These are phyloP conservation scores for Rubroboletus pulcherrimus DNA, from an alignment of 768 basidiomycete species.

Conservation along the genomic window DNA sequence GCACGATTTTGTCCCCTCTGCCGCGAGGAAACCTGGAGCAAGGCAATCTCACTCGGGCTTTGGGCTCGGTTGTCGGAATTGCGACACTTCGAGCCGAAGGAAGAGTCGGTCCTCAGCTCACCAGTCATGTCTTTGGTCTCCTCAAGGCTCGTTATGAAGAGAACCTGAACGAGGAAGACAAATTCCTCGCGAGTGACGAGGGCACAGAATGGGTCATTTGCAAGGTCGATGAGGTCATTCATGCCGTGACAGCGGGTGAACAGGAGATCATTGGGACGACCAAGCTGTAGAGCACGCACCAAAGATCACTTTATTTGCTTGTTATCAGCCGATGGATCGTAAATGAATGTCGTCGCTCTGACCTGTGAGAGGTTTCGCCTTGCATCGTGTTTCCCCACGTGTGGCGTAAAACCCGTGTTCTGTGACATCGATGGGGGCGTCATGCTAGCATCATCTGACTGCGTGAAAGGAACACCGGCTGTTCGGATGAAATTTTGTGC, in stretches of 20 bases:
- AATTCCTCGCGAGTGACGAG: constrained; percentile 80
- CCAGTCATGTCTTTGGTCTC: constrained; percentile 85
- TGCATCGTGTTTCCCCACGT: constrained; percentile 34
- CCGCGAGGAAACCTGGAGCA: constrained; percentile 65
- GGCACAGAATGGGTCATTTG: constrained; percentile 87
- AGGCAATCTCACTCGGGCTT: constrained; percentile 79
- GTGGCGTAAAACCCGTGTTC: constrained; percentile 30
- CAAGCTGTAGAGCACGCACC: constrained; percentile 51
- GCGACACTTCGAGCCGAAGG: constrained; percentile 83
- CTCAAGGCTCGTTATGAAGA: constrained; percentile 72
- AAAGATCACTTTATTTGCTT: constrained; percentile 23
- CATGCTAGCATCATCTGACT: constrained; percentile 17
- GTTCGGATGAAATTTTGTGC: constrained; percentile 22
- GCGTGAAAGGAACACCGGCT: constrained; percentile 18
- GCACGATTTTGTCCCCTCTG: constrained; percentile 71
- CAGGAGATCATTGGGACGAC: constrained; percentile 41
- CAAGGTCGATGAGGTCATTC: constrained; percentile 76
- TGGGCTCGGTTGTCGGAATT: constrained; percentile 82
- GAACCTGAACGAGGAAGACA: constrained; percentile 63
- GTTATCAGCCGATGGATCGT: constrained; percentile 32
- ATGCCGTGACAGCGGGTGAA: constrained; percentile 57
- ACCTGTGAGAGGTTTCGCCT: constrained; percentile 16
- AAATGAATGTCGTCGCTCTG: constrained; percentile 17
- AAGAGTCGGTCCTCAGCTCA: constrained; percentile 82
- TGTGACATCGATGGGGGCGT: constrained; percentile 17